Base-by-base conservation (phyloP, 192 early-diverging fungal species). In the Rhizophagus prolifer region DNA sequence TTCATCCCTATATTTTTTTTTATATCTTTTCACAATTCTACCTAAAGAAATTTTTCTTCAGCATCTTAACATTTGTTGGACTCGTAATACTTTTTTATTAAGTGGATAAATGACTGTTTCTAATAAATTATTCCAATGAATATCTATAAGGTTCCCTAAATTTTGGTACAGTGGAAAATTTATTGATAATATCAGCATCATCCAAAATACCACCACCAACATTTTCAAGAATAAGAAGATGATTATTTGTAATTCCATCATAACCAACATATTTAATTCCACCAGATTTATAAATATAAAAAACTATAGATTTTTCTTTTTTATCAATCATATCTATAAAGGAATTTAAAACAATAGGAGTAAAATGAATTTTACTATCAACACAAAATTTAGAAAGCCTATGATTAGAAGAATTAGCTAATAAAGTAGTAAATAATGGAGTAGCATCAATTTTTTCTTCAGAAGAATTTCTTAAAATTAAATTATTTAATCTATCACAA, bases 271-370 rank as follows among this genome's bases (percentile, higher is more conserved):
- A 54, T 54, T 19, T 54, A 54, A 54, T 54, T 4, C 47, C 47
- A 54, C 47, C 47, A 54, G 47, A 54, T 54, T 54, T 54, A 54
- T 54, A 54, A 54, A 54, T 54, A 54, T 54, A 54, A 54, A 54
- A 54, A 2, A 54, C 1, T 54, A 54, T 19, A 54, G 13, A 3
- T 5, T 54, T 21, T 0, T 2, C 10, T 2, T 54, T 54, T 54
- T 54, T 54, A 19, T 54, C 16, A 12, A 54, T 54, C 14, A 54
- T 54, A 54, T 54, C 47, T 5, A 54, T 5, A 54, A 54, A 54
- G 1, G 47, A 54, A 54, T 13, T 54, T 54, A 54, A 54, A 54
- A 54, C 4, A 19, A 19, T 21, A 6, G 13, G 16, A 54, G 47
- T 54, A 54, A 54, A 54, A 19, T 54, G 47, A 54, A 54, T 54